Evolutionary conservation across 306 rosid species (phyloP), one percentile per base, ranked within the genome.

Genomic region (Pterocarpus macrocarpus): DNA sequence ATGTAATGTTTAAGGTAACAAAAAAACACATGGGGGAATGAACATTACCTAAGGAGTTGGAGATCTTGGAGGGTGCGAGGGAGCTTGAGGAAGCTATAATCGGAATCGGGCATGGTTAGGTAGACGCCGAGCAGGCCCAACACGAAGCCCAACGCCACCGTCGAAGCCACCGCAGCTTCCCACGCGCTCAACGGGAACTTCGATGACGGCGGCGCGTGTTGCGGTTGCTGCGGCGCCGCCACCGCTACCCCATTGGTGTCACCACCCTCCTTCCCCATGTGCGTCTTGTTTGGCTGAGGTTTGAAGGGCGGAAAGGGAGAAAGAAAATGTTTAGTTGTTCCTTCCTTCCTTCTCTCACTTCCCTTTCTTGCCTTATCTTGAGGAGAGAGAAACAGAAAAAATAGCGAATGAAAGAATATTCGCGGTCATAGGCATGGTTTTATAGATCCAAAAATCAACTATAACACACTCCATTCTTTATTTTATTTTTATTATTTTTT

Each of bases 1-100:
- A 49, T 49, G 55, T 2, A 5, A 8, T 12, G 15, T 1, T 55
- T 15, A 55, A 49, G 55, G 55, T 49, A 15, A 55, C 8, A 1
- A 5, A 13, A 5, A 5, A 28, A 7, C 0, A 3, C 0, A 5
- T 8, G 7, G 44, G 7, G 50, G 55, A 75, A 34, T 35, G 58
- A 70, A n/a, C 10, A 76, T 38, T 50, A 82, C 99, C 98, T 69
- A 52, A 93, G 89, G 55, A 93, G 88, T 80, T 86, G 92, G 84
- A 95, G 98, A 76, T 95, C 99, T 59, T 93, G 80, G 52, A 95
- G 97, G 82, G 66, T 90, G 28, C 90, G 97, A 17, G 98, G 99
- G 61, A 93, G 92, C 94, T 95, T 95, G 53, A 95, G 99, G 61
- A 95, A 95, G 90, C 99, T 90, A 80, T 95, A 95, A 86, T 95